Base-by-base conservation (phyloP, 345 rosid genomes). In the Acer yangbiense region DNA sequence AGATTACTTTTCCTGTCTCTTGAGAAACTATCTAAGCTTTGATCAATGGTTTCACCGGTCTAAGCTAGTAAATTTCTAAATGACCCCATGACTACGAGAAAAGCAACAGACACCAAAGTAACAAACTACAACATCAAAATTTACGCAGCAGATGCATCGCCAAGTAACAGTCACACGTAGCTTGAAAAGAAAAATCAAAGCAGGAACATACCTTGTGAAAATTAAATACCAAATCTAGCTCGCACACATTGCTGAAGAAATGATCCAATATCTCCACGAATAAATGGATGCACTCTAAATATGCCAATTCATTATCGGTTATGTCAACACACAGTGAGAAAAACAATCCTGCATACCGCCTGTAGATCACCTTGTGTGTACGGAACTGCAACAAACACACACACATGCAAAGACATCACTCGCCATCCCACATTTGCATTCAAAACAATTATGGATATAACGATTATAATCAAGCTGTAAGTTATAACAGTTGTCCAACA, bases 161-260 rank as follows among this genome's bases (percentile, higher is more conserved):
- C 39, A 64, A 14, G 29, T 4, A 39, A 67, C 8, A 43, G 23
- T 9, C 14, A 41, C 13, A 9, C 27, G 9, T n/a, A 68, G 48
- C 25, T 16, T 20, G 27, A 60, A 60, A 60, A 21, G 46, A n/a
- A 3, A 39, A 9, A 39, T 18, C 27, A 64, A 74, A 0, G 17
- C 6, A 62, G 41, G 50, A 48, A 65, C 81, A 54, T 81, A 95
- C 99, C 99, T 95, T 95, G 88, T 93, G 93, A 80, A 95, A 93
- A 80, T 95, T 95, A 80, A 95, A 95, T 20, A 95, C 99, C 86
- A 95, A 86, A 84, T 95, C 99, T 16, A 95, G 93, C 85, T 95
- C 99, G 72, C 99, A 95, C 48, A 95, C 99, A 74, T 93, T 95
- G 94, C 99, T 95, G 89, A 95, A 95, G 92, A 95, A 95, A 89